Evolutionary conservation across 352 stramenopile species (phyloP).

Genomic region (Phytophthora uliginosa): DNA sequence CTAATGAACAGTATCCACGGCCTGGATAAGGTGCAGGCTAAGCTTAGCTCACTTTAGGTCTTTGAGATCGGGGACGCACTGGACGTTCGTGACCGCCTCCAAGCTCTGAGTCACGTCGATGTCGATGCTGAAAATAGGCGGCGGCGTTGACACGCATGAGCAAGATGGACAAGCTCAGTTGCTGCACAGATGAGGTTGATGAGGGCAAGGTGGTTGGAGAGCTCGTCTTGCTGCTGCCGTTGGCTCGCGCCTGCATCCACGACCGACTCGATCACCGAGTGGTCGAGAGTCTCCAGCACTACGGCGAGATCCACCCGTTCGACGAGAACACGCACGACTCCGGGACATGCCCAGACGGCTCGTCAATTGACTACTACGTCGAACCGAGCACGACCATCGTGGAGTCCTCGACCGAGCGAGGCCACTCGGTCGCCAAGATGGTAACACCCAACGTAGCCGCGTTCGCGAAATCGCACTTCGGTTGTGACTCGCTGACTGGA

Average conservation of each 20-base stretch:
- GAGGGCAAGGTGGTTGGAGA: background rate
- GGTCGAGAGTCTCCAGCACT: slow-evolving; percentile 30
- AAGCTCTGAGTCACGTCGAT: slow-evolving; percentile 13
- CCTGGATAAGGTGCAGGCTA: background rate
- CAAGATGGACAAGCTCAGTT: background rate
- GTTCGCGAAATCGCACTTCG: slow-evolving; percentile 78
- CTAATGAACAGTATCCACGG: background rate
- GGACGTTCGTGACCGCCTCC: slow-evolving; percentile 1
- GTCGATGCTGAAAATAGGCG: slow-evolving; percentile 21
- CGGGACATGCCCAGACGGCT: slow-evolving; percentile 69
- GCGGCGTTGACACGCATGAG: slow-evolving; percentile 2
- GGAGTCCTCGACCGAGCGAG: slow-evolving; percentile 62
- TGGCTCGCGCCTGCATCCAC: slow-evolving; percentile 38
- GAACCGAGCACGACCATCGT: slow-evolving; percentile 53
- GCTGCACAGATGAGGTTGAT: background rate
- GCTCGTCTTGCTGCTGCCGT: slow-evolving; percentile 2
- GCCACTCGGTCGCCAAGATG: slow-evolving; percentile 69
- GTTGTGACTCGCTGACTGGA: slow-evolving; percentile 59
- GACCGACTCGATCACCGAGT: slow-evolving; percentile 40
- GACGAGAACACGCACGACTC: too few species aligned
- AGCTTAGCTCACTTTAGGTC: background rate
- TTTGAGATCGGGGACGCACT: background rate
- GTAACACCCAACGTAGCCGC: slow-evolving; percentile 71
- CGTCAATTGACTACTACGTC: slow-evolving; percentile 51
- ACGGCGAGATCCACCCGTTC: slow-evolving; percentile 38